These are phyloP conservation scores for Hippophae gyantsensis DNA, from an alignment of 306 rosid genomes.

Conservation along the genomic window DNA sequence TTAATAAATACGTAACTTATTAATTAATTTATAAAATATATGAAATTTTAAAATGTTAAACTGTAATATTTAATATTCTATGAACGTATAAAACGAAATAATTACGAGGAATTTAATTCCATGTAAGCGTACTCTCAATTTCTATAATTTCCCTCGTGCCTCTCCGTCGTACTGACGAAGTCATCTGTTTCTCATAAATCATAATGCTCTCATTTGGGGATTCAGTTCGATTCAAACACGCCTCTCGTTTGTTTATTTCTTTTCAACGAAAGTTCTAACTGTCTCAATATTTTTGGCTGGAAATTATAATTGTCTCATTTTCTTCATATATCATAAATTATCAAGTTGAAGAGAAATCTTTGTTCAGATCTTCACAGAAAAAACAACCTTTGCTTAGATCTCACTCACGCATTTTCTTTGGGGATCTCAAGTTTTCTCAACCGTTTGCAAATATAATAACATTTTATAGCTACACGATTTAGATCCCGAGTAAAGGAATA, in stretches of 20 bases:
- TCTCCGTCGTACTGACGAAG: not conserved
- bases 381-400: too few relatives aligned
- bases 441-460: not conserved
- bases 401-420: not conserved
- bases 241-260: conserved; percentile 5
- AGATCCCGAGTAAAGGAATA: not conserved
- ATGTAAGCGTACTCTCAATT: too few relatives aligned
- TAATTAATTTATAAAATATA: too few relatives aligned
- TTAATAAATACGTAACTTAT: too few relatives aligned
- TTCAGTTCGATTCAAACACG: conserved; percentile 26
- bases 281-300: not conserved
- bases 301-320: too few relatives aligned
- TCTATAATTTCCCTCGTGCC: too few relatives aligned
- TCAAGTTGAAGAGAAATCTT: too few relatives aligned
- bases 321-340: not conserved
- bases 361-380: too few relatives aligned
- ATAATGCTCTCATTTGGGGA: not conserved
- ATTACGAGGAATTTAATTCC: too few relatives aligned
- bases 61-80: too few relatives aligned
- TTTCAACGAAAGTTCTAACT: conserved; percentile 1
- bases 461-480: not conserved
- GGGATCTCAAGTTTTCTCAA: not conserved
- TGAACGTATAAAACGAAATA: too few relatives aligned
- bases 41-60: too few relatives aligned
- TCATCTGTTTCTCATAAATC: not conserved